Evolutionary conservation across 2,329 filamentous ascomycete species (phyloP).

Genomic region (Aspergillus japonicus): DNA sequence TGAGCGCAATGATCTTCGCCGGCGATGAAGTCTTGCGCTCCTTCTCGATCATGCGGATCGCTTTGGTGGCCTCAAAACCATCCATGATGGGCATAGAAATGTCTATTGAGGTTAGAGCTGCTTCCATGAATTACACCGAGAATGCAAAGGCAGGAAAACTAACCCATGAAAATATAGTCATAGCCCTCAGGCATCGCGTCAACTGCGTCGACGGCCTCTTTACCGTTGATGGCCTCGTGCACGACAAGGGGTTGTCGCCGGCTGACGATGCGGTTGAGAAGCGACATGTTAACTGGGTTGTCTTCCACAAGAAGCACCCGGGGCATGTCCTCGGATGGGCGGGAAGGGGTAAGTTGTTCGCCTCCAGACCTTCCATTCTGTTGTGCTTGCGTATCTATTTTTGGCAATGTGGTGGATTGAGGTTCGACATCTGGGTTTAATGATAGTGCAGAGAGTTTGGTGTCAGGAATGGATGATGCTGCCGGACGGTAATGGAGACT

Average conservation of each 20-base stretch:
- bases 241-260: constrained; percentile 26
- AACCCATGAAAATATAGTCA: not conserved
- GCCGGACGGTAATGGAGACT: not conserved
- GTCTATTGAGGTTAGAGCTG: constrained; percentile 24
- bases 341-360: not conserved
- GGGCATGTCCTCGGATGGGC: constrained; percentile 6
- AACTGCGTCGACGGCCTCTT: constrained; percentile 31
- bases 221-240: constrained; percentile 31
- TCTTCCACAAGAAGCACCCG: constrained; percentile 36
- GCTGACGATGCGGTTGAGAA: constrained; percentile 27
- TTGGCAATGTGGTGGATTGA: not conserved
- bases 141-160: not conserved
- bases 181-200: not conserved
- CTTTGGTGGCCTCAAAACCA: constrained; percentile 41
- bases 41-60: constrained; percentile 34
- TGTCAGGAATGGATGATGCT: not conserved
- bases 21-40: constrained; percentile 14
- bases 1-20: constrained; percentile 36
- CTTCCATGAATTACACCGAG: not conserved
- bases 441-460: not conserved
- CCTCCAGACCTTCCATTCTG: not conserved
- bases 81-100: constrained; percentile 42
- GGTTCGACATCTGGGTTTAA: not conserved
- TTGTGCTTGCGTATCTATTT: not conserved
- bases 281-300: constrained; percentile 34